These are phyloP conservation scores for Lasiodiplodia sp. DNA, from an alignment of 2,329 filamentous ascomycete genomes.

Conservation along the genomic window DNA sequence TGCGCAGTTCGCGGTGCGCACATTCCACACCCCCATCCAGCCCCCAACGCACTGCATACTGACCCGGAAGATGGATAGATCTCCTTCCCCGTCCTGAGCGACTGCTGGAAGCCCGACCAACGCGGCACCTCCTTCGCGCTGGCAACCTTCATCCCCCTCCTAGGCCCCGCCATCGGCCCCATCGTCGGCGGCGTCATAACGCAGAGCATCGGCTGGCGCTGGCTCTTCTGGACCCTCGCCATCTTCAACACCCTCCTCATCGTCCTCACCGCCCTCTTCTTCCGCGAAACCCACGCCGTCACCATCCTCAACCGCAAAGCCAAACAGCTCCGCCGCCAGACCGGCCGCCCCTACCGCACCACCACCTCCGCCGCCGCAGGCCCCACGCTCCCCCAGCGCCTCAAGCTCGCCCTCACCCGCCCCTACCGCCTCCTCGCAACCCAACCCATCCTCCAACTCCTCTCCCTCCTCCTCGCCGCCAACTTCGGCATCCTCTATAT, in stretches of 20 bases:
- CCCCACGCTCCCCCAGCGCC: slow-evolving; percentile 33
- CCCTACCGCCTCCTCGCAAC: slow-evolving; percentile 62
- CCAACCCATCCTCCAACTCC: slow-evolving; percentile 58
- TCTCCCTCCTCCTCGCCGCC: slow-evolving; percentile 50
- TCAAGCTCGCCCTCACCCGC: slow-evolving; percentile 53
- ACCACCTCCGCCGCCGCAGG: slow-evolving; percentile 33
- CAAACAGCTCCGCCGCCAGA: slow-evolving; percentile 54
- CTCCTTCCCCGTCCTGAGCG: slow-evolving; percentile 35
- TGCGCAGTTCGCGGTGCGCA: slow-evolving; percentile 34
- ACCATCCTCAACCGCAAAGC: slow-evolving; percentile 56
- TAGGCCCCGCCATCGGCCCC: slow-evolving; percentile 43
- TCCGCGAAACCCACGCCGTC: slow-evolving; percentile 58
- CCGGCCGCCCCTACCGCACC: slow-evolving; percentile 49
- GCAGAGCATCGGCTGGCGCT: slow-evolving; percentile 44
- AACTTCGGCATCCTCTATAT: slow-evolving; percentile 48
- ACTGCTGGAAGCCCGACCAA: slow-evolving; percentile 39
- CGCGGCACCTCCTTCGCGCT: slow-evolving; percentile 35
- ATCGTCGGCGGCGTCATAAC: slow-evolving; percentile 46
- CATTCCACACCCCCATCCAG: not conserved
- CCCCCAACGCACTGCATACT: not conserved
- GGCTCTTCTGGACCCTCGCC: slow-evolving; percentile 47
- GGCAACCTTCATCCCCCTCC: slow-evolving; percentile 40
- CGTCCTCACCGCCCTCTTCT: slow-evolving; percentile 45
- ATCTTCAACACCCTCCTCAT: slow-evolving; percentile 40
- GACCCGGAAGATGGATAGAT: slow-evolving; percentile 30